Evolutionary conservation across 2,329 filamentous ascomycete species (phyloP).

Genomic region (Epichloe elymi): DNA sequence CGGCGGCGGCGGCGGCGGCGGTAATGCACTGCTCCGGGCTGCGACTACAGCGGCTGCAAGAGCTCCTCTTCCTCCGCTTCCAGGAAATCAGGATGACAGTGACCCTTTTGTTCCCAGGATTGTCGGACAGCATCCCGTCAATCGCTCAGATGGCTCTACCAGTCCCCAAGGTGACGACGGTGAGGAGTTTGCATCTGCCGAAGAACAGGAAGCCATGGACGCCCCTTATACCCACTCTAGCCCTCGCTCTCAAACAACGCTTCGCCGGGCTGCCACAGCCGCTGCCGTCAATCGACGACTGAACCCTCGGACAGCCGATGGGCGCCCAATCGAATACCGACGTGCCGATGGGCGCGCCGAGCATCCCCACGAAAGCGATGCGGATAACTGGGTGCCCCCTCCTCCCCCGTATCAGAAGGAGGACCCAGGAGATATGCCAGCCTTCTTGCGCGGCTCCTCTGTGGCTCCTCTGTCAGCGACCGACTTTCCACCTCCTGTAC

Average conservation of each 20-base stretch:
- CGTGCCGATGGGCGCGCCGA: constrained; percentile 58
- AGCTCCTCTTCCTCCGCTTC: constrained; percentile 16
- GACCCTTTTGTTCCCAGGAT: constrained; percentile 41
- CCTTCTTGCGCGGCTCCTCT: constrained; percentile 38
- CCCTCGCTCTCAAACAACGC: constrained; percentile 55
- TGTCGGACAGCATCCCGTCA: constrained; percentile 20
- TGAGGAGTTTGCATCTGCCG: constrained; percentile 33
- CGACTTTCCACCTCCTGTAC: constrained; percentile 13
- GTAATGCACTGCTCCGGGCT: constrained; percentile 34
- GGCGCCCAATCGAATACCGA: constrained; percentile 46
- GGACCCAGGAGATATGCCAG: constrained; percentile 42
- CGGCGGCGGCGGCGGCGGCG: constrained; percentile 9
- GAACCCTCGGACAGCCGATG: constrained; percentile 42
- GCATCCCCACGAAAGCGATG: constrained; percentile 74
- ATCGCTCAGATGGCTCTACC: constrained; percentile 9
- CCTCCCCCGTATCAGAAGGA: constrained; percentile 72
- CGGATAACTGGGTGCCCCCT: constrained; percentile 78
- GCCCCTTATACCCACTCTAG: constrained; percentile 60
- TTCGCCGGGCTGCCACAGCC: constrained; percentile 63
- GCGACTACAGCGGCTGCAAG: constrained; percentile 28
- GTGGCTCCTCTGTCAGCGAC: constrained; percentile 23
- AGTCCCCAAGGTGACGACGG: constrained; percentile 25
- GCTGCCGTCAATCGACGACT: constrained; percentile 59
- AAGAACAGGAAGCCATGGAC: constrained; percentile 51
- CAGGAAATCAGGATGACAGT: constrained; percentile 24